phyloP scores from a whole-genome alignment of 257 asterid species.

The Craterostigma plantagineum region DNA sequence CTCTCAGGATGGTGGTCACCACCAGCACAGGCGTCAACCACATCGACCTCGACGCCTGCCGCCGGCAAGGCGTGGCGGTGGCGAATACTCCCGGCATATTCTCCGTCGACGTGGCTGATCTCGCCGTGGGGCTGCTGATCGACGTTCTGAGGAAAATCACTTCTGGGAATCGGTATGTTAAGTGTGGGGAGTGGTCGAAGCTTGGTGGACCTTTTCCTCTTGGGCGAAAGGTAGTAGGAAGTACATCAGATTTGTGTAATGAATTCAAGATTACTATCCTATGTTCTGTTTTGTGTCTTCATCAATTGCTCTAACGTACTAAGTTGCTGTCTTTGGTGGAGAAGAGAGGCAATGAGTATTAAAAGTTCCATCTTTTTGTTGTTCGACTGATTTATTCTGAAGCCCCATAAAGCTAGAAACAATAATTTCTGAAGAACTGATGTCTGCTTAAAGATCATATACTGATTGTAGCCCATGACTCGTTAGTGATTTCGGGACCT shows the following conservation, averaged over 20 bases:
- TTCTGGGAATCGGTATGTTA: conserved; percentile 28
- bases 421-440: too few species aligned
- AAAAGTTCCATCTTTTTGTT: too few species aligned
- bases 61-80: conserved; percentile 36
- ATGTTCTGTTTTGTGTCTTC: too few species aligned
- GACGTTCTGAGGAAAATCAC: conserved; percentile 32
- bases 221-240: conserved; percentile 28
- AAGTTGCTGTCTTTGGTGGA: too few species aligned
- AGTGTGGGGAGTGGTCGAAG: conserved; percentile 30
- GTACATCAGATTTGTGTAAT: not conserved
- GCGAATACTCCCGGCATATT: conserved; percentile 22
- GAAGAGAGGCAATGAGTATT: too few species aligned
- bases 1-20: conserved; percentile 29
- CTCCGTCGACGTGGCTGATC: conserved; percentile 41
- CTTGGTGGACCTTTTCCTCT: conserved; percentile 23
- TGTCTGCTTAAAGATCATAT: too few species aligned
- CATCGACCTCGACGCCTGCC: conserved; percentile 50
- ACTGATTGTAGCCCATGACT: too few species aligned
- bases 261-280: too few species aligned
- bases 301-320: too few species aligned
- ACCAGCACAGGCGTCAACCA: conserved; percentile 51
- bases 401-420: too few species aligned
- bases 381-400: too few species aligned
- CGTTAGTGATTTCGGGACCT: too few species aligned
- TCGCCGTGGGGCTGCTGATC: conserved; percentile 40